phyloP scores from a whole-genome alignment of 305 asterid genomes.

The Striga hermonthica region DNA sequence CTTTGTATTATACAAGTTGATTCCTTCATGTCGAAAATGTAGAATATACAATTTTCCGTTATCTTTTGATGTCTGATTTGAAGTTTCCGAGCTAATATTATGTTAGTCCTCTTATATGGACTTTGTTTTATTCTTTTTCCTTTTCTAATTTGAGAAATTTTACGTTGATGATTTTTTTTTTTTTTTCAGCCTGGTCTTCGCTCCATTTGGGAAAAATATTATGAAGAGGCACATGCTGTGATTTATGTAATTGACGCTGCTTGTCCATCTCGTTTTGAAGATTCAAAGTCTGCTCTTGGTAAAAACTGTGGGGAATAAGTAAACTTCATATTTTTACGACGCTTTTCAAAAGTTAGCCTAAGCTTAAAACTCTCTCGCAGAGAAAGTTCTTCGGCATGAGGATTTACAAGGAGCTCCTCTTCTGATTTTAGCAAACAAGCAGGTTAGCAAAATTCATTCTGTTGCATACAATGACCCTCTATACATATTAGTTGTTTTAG shows the following conservation, averaged over 20 bases:
- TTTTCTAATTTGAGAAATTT: constrained; percentile 8
- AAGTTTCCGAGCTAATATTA: not conserved
- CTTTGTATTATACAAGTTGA: constrained; percentile 14
- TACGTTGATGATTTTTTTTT: constrained; percentile 26
- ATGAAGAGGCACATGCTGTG: constrained; percentile 93
- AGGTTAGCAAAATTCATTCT: constrained; percentile 46
- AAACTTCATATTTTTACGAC: not conserved
- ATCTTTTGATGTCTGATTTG: constrained; percentile 10
- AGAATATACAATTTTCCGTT: not conserved
- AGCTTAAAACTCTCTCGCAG: constrained; percentile 46
- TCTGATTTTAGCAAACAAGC: constrained; percentile 85
- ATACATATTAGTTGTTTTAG: too few relatives aligned
- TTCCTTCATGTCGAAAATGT: not conserved
- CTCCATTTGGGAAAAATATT: constrained; percentile 94
- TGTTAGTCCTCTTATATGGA: constrained; percentile 1
- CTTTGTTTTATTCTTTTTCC: not conserved
- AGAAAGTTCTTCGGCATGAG: constrained; percentile 89
- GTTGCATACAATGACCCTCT: not conserved
- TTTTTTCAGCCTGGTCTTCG: constrained; percentile 79
- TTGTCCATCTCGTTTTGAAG: constrained; percentile 94
- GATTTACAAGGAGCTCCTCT: constrained; percentile 98
- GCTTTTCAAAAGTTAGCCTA: constrained; percentile 4
- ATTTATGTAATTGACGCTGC: constrained; percentile 82
- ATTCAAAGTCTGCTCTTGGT: constrained; percentile 96
- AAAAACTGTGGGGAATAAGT: constrained; percentile 24